A percentile compares a stretch with the other conserved stretches of the same genome.
Evolutionary conservation across 1,139 yeast genomes (phyloP).

Genomic region (Candida anutae): DNA sequence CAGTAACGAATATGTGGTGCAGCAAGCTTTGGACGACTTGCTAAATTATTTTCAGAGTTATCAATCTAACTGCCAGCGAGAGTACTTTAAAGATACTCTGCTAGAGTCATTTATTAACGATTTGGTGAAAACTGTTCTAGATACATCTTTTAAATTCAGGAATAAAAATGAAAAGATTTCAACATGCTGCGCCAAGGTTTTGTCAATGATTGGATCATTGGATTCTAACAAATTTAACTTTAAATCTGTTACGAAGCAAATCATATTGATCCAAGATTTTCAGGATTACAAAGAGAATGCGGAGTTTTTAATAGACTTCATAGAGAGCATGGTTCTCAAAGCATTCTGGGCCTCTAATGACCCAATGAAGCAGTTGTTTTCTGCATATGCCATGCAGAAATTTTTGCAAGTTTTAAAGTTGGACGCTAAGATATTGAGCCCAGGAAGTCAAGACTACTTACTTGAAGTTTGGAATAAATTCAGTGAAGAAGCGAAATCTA

Average conservation of each 20-base stretch:
- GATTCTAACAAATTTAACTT: slow-evolving; percentile 59
- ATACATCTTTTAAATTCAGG: slow-evolving; percentile 53
- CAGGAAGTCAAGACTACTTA: slow-evolving; percentile 13
- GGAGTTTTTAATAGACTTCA: slow-evolving; percentile 55
- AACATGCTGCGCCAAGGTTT: slow-evolving; percentile 54
- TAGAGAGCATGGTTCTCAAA: slow-evolving; percentile 65
- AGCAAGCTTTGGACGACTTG: slow-evolving; percentile 70
- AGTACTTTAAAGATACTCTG: slow-evolving; percentile 23
- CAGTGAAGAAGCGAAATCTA: slow-evolving; percentile 62
- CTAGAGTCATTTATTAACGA: slow-evolving; percentile 29
- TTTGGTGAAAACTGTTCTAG: slow-evolving; percentile 50
- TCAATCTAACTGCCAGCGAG: slow-evolving; percentile 40
- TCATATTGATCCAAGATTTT: slow-evolving; percentile 53
- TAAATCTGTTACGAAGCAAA: slow-evolving; percentile 33
- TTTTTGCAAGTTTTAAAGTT: slow-evolving; percentile 61
- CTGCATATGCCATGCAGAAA: slow-evolving; percentile 89
- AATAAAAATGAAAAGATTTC: slow-evolving; percentile 44
- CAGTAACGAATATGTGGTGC: slow-evolving; percentile 69
- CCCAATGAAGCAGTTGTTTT: slow-evolving; percentile 74
- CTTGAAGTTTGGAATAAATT: slow-evolving; percentile 53
- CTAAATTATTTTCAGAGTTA: slow-evolving; percentile 40
- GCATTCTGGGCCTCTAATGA: slow-evolving; percentile 87
- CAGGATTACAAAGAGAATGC: slow-evolving; percentile 56
- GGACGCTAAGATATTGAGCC: slow-evolving; percentile 27
- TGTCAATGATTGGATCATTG: slow-evolving; percentile 72